Percentiles rank a stretch among this genome's conserved stretches.
Evolutionary conservation across 139 green algal genomes (phyloP).

Genomic region (Chlamydomonas schloesseri): DNA sequence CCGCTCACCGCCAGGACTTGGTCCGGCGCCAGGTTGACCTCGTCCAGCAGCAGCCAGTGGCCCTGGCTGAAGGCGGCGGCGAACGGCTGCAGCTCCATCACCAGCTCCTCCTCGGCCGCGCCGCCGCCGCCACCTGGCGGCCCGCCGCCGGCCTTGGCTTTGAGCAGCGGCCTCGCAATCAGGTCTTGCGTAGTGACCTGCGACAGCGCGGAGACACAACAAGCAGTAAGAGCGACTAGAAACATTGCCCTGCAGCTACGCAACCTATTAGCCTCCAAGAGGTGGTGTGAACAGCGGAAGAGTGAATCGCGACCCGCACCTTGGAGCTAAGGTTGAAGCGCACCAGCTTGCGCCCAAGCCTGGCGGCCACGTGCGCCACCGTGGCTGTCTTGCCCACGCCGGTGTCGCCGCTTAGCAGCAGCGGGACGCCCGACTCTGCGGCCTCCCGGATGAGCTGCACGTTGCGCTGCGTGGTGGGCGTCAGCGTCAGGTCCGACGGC

Average conservation of each 20-base stretch:
- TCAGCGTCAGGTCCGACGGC: slow-evolving; percentile 39
- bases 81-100: too few species aligned
- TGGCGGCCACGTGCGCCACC: slow-evolving; percentile 32
- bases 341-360: slow-evolving; percentile 34
- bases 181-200: slow-evolving; percentile 18
- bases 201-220: too few species aligned
- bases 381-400: slow-evolving; percentile 60
- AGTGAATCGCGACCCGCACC: too few species aligned
- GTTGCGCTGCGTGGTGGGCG: slow-evolving; percentile 31
- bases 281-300: too few species aligned
- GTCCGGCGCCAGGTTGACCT: slow-evolving; percentile 87
- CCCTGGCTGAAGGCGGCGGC: slow-evolving; percentile 66
- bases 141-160: too few species aligned
- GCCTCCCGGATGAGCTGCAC: slow-evolving; percentile 38
- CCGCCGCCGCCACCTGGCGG: neutral
- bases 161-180: neutral
- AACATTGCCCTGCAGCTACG: too few species aligned
- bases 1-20: slow-evolving; percentile 44
- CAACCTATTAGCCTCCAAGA: too few species aligned
- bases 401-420: too few species aligned
- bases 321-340: slow-evolving; percentile 53
- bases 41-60: slow-evolving; percentile 94
- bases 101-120: neutral
- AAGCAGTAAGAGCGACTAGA: too few species aligned
- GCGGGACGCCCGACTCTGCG: slow-evolving; percentile 9